Percentiles rank a stretch among this genome's conserved stretches.
Evolutionary conservation across 23 red algal genomes (phyloP).

Genomic region (Cyanidioschyzon merolae): DNA sequence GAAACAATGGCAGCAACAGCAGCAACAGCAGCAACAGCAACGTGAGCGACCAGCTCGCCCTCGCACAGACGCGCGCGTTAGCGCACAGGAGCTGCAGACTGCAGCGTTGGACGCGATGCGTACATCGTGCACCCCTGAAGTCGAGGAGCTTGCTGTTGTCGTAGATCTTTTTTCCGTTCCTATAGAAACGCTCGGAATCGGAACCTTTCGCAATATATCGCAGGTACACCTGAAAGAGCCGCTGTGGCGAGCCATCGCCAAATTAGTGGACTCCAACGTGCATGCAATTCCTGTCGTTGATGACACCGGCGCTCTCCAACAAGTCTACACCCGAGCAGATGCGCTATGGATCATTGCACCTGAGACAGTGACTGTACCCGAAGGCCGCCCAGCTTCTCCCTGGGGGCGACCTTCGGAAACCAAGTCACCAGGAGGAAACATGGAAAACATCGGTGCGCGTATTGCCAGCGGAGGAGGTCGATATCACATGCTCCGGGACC

Average conservation of each 20-base stretch:
- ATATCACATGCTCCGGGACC: slow-evolving; percentile 12
- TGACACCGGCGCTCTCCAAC: background rate
- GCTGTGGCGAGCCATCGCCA: background rate
- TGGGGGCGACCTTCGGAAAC: background rate
- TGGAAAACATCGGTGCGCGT: background rate
- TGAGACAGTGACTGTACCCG: background rate
- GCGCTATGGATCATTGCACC: slow-evolving; percentile 12
- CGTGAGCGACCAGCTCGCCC: background rate
- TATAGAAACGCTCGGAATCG: background rate
- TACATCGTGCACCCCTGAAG: background rate
- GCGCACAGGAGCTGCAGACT: background rate
- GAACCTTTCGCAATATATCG: slow-evolving; percentile 5
- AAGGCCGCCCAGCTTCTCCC: background rate
- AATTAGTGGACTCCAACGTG: slow-evolving; percentile 9
- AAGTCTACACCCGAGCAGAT: background rate
- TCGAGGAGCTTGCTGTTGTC: background rate
- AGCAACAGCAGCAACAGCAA: background rate
- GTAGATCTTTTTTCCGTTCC: slow-evolving; percentile 22
- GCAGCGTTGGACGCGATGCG: background rate
- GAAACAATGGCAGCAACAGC: background rate
- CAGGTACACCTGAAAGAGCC: background rate
- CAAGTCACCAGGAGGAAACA: background rate
- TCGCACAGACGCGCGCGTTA: background rate
- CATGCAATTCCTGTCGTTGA: slow-evolving; percentile 18
- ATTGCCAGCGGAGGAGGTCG: background rate